phyloP scores from a whole-genome alignment of 139 green algal genomes.

The Edaphochlamys debaryana region DNA sequence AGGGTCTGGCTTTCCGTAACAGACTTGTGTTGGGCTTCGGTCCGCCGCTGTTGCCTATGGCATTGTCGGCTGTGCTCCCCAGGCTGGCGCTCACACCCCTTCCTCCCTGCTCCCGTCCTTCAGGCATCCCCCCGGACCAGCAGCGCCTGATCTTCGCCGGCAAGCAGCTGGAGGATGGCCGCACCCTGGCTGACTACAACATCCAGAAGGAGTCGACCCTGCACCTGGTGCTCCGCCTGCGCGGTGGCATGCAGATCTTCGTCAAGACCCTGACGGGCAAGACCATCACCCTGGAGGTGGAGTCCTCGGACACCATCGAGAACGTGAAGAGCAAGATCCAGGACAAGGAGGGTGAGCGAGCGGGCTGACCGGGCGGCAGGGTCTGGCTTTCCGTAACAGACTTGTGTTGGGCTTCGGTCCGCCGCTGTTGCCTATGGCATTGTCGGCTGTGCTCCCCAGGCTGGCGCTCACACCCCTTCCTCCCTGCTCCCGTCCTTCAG shows the following conservation, averaged over 20 bases:
- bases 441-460: too few relatives aligned
- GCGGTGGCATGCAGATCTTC: too few relatives aligned
- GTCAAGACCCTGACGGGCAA: too few relatives aligned
- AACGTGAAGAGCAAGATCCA: slow-evolving; percentile 96
- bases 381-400: not conserved
- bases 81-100: not conserved
- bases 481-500: not conserved
- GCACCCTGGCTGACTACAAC: slow-evolving; percentile 95
- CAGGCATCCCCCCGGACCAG: slow-evolving; percentile 90
- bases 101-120: not conserved
- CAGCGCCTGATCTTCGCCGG: slow-evolving; percentile 94
- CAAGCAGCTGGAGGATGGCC: slow-evolving; percentile 95
- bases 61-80: too few relatives aligned
- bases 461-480: not conserved
- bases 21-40: not conserved
- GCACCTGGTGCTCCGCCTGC: slow-evolving; percentile 73
- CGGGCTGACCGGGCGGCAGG: not conserved
- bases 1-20: not conserved
- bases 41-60: too few relatives aligned
- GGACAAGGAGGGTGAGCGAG: slow-evolving; percentile 78
- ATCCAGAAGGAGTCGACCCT: slow-evolving; percentile 93
- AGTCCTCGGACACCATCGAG: slow-evolving; percentile 87
- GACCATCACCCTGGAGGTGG: too few relatives aligned
- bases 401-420: not conserved
- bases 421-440: too few relatives aligned